These are phyloP conservation scores for Neurospora sp. DNA, from an alignment of 495 filamentous ascomycete species.

Conservation along the genomic window DNA sequence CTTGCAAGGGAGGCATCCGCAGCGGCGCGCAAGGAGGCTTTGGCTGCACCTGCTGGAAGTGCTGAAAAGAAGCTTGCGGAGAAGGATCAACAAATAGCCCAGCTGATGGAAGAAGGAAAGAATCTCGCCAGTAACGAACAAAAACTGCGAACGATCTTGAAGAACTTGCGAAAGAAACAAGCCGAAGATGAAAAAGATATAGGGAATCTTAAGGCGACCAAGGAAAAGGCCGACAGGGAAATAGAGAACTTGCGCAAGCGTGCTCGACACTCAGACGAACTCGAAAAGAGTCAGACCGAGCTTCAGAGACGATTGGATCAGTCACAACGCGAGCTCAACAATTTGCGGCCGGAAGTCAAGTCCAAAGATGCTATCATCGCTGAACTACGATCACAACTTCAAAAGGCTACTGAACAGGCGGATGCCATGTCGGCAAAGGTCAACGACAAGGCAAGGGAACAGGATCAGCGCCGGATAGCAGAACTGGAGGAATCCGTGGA, in stretches of 20 bases:
- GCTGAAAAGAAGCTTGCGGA: slow-evolving; percentile 70
- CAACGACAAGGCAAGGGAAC: slow-evolving; percentile 55
- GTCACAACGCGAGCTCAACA: slow-evolving; percentile 58
- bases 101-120: slow-evolving; percentile 87
- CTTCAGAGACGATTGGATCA: slow-evolving; percentile 54
- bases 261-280: slow-evolving; percentile 52
- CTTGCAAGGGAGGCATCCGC: slow-evolving; percentile 70
- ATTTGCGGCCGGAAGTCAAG: slow-evolving; percentile 53
- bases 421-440: slow-evolving; percentile 56
- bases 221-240: slow-evolving; percentile 59
- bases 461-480: slow-evolving; percentile 52
- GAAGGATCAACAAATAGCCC: slow-evolving; percentile 81
- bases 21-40: slow-evolving; percentile 53
- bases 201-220: slow-evolving; percentile 49
- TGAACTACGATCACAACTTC: slow-evolving; percentile 61
- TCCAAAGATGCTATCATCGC: slow-evolving; percentile 54
- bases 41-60: slow-evolving; percentile 51
- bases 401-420: slow-evolving; percentile 55
- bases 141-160: slow-evolving; percentile 70
- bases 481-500: slow-evolving; percentile 69
- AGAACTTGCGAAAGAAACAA: slow-evolving; percentile 60
- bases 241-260: slow-evolving; percentile 46
- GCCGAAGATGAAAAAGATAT: slow-evolving; percentile 54
- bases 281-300: slow-evolving; percentile 57
- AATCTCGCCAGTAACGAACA: slow-evolving; percentile 78